Conservation (phyloP, 2,329 filamentous ascomycete species). For the Pochonia chlamydosporia region DNA sequence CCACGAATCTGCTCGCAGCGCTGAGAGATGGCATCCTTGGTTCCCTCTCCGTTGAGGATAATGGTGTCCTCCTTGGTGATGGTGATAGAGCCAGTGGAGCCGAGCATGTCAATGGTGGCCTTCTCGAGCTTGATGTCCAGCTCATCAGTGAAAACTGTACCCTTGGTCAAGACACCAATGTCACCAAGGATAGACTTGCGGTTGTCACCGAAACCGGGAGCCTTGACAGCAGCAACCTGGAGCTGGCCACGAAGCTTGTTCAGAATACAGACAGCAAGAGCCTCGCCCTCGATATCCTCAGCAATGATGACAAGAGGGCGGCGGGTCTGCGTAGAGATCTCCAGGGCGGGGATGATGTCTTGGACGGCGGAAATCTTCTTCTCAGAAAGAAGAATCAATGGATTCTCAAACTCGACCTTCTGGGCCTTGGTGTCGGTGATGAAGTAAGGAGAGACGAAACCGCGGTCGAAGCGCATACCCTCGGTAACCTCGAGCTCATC, state of each 20-base stretch:
- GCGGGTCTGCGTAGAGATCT: conserved; percentile 92
- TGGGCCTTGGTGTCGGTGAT: conserved; percentile 98
- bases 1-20: conserved; percentile 99
- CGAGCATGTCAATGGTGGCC: conserved; percentile 91
- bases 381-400: conserved; percentile 94
- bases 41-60: conserved; percentile 92
- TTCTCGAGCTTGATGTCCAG: conserved; percentile 99
- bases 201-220: conserved; percentile 98
- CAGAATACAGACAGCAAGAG: conserved; percentile 95
- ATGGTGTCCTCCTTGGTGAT: conserved; percentile 99
- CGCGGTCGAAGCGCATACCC: conserved; percentile 99
- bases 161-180: conserved; percentile 91
- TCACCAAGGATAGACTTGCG: conserved; percentile 99
- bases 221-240: conserved; percentile 97
- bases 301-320: conserved; percentile 97
- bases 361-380: conserved; percentile 99
- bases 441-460: conserved; percentile 98
- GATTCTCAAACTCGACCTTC: conserved; percentile 99
- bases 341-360: conserved; percentile 96
- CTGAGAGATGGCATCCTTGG: conserved; percentile 88
- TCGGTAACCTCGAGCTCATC: conserved; percentile 98
- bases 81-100: conserved; percentile 95
- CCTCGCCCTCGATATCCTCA: conserved; percentile 98
- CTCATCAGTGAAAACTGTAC: conserved; percentile 96
- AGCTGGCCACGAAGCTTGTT: conserved; percentile 99